Base-by-base conservation (phyloP, 2,329 filamentous ascomycete genomes). In the Fusarium sp. region DNA sequence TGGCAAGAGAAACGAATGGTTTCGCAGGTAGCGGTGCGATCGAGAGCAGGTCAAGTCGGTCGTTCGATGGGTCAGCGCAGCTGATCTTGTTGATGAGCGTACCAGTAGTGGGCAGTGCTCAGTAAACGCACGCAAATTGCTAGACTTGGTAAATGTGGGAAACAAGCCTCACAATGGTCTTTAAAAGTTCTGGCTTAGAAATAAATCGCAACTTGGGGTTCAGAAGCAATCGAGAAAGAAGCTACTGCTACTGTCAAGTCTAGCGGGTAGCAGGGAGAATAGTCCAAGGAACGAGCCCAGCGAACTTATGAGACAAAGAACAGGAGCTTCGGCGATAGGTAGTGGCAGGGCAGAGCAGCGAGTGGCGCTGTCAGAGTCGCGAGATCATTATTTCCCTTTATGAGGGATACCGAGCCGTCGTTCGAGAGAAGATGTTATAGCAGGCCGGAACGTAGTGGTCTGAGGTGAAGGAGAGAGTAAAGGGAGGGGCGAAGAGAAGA, bases 251-350 rank as follows among this genome's bases (percentile, higher is more conserved):
- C 74, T 64, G 76, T 78, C 76, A 75, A 65, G 67, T 69, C 74
- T 73, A 73, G 72, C 58, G 62, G 62, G 66, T 72, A 67, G 72
- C 68, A 78, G 74, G 74, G 76, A 75, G 73, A 66, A 74, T 69
- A 50, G n/a, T 47, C 54, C 31, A 73, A 77, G 75, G 66, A 72
- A 72, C 68, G 71, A 70, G 68, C 68, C 74, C 71, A 74, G 68
- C 69, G 66, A 62, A 61, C 72, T 75, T 68, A 73, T 79, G 78
- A 79, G 79, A 80, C 78, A 79, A 79, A 77, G 71, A 78, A 75
- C 74, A 72, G 76, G 72, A 74, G 76, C 63, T 77, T 79, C 75
- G 75, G 78, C 70, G 63, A 73, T 74, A 70, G 53, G 67, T 67
- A 72, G 74, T 70, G 76, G 76, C 69, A 74, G 53, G 64, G 75